These are phyloP conservation scores for Pascua sp. DNA, from an alignment of 1,284 basidiomycete species.

Conservation along the genomic window DNA sequence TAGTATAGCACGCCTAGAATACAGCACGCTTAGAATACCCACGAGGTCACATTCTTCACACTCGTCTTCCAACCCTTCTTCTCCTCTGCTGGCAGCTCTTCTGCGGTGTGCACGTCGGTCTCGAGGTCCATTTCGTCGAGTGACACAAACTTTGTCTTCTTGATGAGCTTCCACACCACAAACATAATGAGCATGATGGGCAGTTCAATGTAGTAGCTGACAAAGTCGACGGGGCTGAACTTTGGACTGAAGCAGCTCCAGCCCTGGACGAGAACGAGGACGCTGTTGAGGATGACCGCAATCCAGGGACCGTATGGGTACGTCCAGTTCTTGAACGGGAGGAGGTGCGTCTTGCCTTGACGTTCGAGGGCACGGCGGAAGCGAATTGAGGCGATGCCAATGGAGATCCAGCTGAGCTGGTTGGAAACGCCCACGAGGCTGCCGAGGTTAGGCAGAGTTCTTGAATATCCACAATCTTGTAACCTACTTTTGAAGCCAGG, in stretches of 20 bases:
- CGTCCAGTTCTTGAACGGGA: conserved; percentile 56
- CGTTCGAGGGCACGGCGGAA: conserved; percentile 71
- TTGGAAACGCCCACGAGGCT: conserved; percentile 23
- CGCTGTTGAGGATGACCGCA: conserved; percentile 33
- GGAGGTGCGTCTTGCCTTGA: conserved; percentile 60
- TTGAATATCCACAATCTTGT: neutral
- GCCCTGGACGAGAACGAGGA: conserved; percentile 44
- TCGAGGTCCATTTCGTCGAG: conserved; percentile 36
- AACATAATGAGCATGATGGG: conserved; percentile 73
- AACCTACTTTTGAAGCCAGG: conserved; percentile 15
- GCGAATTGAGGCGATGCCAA: conserved; percentile 71
- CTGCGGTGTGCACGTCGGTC: conserved; percentile 59
- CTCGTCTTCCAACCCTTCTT: neutral
- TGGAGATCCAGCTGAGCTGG: conserved; percentile 68
- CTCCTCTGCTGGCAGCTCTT: neutral
- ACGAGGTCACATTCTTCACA: neutral
- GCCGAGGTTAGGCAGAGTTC: conserved; percentile 9
- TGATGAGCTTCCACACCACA: conserved; percentile 48
- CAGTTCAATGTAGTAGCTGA: conserved; percentile 58
- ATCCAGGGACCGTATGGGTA: conserved; percentile 28
- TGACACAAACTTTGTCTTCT: conserved; percentile 27
- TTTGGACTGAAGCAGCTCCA: conserved; percentile 57
- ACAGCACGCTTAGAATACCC: neutral
- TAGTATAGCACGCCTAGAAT: too few species aligned
- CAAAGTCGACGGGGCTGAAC: conserved; percentile 21